These are phyloP conservation scores for Pythium aphanidermatum DNA, from an alignment of 352 stramenopile species.

Conservation along the genomic window DNA sequence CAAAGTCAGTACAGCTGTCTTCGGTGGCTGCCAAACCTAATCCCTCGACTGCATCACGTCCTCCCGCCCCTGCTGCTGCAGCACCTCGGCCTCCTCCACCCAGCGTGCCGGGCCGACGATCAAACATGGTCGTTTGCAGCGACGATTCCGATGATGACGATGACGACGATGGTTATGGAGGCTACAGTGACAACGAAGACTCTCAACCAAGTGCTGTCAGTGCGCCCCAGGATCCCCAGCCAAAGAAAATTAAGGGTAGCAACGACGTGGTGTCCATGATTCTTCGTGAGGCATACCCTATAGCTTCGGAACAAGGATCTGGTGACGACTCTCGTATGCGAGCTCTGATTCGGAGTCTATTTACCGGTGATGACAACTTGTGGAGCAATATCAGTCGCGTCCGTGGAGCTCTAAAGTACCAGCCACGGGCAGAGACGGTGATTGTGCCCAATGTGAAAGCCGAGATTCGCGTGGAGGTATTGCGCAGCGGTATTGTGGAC, in stretches of 20 bases:
- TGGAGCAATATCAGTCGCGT: slow-evolving; percentile 53
- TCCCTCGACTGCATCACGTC: slow-evolving; percentile 2
- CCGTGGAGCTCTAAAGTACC: slow-evolving; percentile 54
- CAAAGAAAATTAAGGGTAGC: slow-evolving; percentile 2
- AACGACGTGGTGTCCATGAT: slow-evolving; percentile 5
- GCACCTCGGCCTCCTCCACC: slow-evolving; percentile 8
- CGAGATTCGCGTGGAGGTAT: slow-evolving; percentile 54
- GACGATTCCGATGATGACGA: slow-evolving; percentile 67
- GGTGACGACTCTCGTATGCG: slow-evolving; percentile 57
- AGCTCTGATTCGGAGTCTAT: slow-evolving; percentile 67
- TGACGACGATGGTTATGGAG: slow-evolving; percentile 22
- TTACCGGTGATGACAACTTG: slow-evolving; percentile 56
- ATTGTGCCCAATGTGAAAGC: slow-evolving; percentile 67
- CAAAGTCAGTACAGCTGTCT: too few relatives aligned
- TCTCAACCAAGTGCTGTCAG: slow-evolving; percentile 18
- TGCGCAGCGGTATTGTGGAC: slow-evolving; percentile 52
- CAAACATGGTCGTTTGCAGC: slow-evolving; percentile 47
- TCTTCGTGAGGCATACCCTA: slow-evolving; percentile 38
- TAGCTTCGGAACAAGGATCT: slow-evolving; percentile 31
- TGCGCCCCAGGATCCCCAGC: slow-evolving; percentile 4
- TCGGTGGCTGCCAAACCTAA: too few relatives aligned
- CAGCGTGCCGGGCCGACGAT: not conserved
- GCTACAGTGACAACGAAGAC: slow-evolving; percentile 25
- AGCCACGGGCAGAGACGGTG: slow-evolving; percentile 30
- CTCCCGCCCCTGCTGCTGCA: not conserved